Percentiles rank a stretch among this genome's conserved stretches.
These are phyloP conservation scores for Nakataea oryzae DNA, from an alignment of 2,329 filamentous ascomycete species.

Conservation along the genomic window DNA sequence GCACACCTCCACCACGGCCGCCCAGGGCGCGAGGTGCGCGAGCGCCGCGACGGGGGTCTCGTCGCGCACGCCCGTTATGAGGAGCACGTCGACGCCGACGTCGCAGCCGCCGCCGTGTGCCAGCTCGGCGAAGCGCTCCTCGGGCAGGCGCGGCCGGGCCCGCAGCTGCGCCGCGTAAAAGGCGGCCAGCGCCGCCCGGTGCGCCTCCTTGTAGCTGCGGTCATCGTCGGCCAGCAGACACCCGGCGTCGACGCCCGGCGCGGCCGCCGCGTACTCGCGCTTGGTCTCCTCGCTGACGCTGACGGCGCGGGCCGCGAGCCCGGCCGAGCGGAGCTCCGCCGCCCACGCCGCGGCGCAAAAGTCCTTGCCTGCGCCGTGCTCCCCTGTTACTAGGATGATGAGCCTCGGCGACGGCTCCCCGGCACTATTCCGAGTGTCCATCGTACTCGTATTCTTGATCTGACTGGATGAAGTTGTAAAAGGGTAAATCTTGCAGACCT, in stretches of 20 bases:
- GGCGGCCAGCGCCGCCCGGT: conserved; percentile 37
- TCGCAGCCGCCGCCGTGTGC: conserved; percentile 21
- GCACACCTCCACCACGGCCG: conserved; percentile 41
- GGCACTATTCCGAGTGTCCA: no score
- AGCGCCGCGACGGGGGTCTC: conserved; percentile 42
- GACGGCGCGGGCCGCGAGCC: conserved; percentile 24
- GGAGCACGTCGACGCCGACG: conserved; percentile 25
- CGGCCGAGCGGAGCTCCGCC: conserved; percentile 23
- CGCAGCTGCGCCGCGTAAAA: conserved; percentile 37
- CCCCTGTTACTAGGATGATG: conserved; percentile 46
- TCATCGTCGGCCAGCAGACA: conserved; percentile 39
- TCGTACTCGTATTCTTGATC: no score
- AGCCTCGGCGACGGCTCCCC: no score
- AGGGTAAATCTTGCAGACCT: no score
- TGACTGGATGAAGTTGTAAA: no score
- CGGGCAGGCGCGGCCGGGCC: conserved; percentile 30
- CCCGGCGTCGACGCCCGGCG: conserved; percentile 29
- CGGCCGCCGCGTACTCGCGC: conserved; percentile 39
- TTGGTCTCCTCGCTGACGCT: conserved; percentile 52
- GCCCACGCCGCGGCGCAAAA: conserved; percentile 44
- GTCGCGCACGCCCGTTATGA: conserved; percentile 56
- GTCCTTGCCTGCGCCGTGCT: conserved; percentile 48
- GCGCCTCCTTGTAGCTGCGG: conserved; percentile 51
- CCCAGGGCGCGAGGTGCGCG: conserved; percentile 41
- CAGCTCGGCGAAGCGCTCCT: conserved; percentile 38